These are phyloP conservation scores for Mycena vitilis DNA, from an alignment of 768 basidiomycete species.

Conservation along the genomic window DNA sequence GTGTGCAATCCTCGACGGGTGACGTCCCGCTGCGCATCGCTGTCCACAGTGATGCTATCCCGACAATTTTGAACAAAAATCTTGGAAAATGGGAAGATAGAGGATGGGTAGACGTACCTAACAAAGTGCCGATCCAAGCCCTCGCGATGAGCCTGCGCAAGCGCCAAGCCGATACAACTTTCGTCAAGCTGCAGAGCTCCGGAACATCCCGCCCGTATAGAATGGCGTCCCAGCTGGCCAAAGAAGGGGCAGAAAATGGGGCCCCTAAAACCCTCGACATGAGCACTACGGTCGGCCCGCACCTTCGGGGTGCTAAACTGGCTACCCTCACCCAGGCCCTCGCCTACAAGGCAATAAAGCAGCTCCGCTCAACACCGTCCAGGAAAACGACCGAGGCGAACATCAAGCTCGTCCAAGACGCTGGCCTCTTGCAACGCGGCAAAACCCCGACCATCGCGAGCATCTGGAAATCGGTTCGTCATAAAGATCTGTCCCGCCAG, in stretches of 20 bases:
- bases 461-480: conserved; percentile 9
- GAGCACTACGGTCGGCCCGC: background rate
- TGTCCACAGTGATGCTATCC: background rate
- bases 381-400: background rate
- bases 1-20: background rate
- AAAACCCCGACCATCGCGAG: background rate
- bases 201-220: background rate
- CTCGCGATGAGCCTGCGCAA: background rate
- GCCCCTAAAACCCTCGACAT: background rate
- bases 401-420: background rate
- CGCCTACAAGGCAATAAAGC: background rate
- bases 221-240: background rate
- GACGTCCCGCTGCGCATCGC: background rate
- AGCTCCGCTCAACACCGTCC: too few species aligned
- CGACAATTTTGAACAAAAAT: background rate
- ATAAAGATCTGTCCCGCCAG: background rate
- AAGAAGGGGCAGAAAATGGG: background rate
- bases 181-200: background rate
- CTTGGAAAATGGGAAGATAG: conserved; percentile 12
- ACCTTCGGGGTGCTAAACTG: background rate
- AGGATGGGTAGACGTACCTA: conserved; percentile 13
- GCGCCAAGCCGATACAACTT: background rate
- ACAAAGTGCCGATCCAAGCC: background rate
- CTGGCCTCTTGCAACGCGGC: too few species aligned
- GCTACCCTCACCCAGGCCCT: conserved; percentile 6